Conservation (phyloP, 2,329 filamentous ascomycete species). For the Xylariaceae sp. region DNA sequence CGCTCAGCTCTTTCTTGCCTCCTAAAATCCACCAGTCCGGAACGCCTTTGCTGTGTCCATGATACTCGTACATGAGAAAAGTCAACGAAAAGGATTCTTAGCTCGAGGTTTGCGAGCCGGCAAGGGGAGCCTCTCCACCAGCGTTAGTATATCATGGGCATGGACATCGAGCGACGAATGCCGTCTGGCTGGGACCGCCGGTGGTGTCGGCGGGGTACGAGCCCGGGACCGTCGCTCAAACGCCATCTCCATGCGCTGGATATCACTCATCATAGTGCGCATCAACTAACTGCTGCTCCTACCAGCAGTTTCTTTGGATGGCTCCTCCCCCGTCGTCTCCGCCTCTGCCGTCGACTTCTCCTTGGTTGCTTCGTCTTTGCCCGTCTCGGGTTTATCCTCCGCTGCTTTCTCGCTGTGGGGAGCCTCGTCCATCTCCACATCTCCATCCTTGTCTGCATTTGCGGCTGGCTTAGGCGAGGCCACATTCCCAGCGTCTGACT, state of each 20-base stretch:
- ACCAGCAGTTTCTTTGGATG: no score
- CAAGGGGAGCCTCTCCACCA: no score
- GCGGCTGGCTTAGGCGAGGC: conserved; percentile 23
- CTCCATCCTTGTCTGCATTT: conserved; percentile 47
- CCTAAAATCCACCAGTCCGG: conserved; percentile 9
- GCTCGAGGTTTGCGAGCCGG: no score
- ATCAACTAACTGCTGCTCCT: conserved; percentile 10
- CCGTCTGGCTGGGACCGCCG: no score
- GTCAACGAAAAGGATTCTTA: conserved; percentile 4
- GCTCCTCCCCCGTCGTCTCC: no score
- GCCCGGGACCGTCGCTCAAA: no score
- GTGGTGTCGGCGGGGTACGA: no score
- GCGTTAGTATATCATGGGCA: no score
- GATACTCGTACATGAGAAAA: conserved; percentile 16
- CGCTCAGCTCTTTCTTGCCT: no score
- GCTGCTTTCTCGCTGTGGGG: conserved; percentile 31
- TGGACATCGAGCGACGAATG: no score
- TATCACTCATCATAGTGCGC: background rate
- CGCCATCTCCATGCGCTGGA: background rate
- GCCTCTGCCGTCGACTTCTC: no score
- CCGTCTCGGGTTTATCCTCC: conserved; percentile 28
- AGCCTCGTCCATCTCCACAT: conserved; percentile 50
- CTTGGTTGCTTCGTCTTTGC: conserved; percentile 11
- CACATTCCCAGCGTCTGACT: conserved; percentile 21
- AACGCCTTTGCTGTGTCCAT: conserved; percentile 19